Conservation (phyloP, 805 yeast species). For the Diddensiella santjacobensis region DNA sequence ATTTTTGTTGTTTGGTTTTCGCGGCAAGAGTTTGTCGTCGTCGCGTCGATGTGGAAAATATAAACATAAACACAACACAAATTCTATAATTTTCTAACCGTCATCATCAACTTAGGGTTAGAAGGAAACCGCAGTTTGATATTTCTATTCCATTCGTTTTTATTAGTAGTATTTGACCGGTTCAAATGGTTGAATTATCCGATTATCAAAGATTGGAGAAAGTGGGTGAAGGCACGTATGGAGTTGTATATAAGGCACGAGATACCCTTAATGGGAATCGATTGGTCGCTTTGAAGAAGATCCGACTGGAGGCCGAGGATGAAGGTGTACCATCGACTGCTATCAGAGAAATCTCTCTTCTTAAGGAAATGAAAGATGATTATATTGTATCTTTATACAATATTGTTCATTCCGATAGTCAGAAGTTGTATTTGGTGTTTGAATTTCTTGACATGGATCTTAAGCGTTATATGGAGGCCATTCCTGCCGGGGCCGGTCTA, state of each 20-base stretch:
- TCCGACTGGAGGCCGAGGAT: conserved; percentile 91
- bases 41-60: too few relatives aligned
- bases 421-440: conserved; percentile 87
- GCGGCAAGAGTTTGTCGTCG: too few relatives aligned
- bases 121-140: too few relatives aligned
- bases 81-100: too few relatives aligned
- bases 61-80: too few relatives aligned
- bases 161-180: too few relatives aligned
- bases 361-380: conserved; percentile 91
- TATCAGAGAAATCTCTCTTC: conserved; percentile 87
- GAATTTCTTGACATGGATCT: conserved; percentile 92
- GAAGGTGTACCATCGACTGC: conserved; percentile 99
- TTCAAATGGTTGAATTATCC: conserved; percentile 88
- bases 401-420: conserved; percentile 91
- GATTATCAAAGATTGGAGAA: conserved; percentile 94
- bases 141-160: too few relatives aligned
- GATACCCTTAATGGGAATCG: conserved; percentile 86
- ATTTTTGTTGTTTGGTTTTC: too few relatives aligned
- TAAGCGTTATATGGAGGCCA: conserved; percentile 94
- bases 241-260: conserved; percentile 94
- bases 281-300: conserved; percentile 93
- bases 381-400: conserved; percentile 89
- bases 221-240: conserved; percentile 96
- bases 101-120: too few relatives aligned
- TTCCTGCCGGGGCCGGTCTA: conserved; percentile 84